Conservation (phyloP, 768 basidiomycete species). For the Leucocoprinus birnbaumii region DNA sequence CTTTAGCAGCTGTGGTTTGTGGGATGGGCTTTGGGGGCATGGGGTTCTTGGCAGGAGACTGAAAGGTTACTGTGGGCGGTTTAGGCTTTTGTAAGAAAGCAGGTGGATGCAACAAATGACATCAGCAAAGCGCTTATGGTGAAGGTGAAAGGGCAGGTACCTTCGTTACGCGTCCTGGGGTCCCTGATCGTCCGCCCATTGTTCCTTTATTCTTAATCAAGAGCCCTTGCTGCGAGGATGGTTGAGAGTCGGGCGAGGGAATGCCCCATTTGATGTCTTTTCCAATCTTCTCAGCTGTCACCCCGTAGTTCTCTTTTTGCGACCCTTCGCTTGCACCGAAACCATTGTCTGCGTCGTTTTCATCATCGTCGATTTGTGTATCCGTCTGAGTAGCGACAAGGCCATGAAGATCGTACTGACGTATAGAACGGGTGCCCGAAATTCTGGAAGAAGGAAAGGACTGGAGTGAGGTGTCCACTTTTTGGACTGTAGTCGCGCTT, state of each 20-base stretch:
- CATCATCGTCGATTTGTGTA: slow-evolving; percentile 34
- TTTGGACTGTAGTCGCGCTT: not conserved
- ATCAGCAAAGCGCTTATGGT: not conserved
- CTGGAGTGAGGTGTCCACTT: slow-evolving; percentile 37
- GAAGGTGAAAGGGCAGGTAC: not conserved
- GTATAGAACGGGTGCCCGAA: slow-evolving; percentile 25
- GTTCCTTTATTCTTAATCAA: not conserved
- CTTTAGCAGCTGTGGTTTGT: not conserved
- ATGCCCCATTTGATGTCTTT: slow-evolving; percentile 6
- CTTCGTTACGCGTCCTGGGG: slow-evolving; percentile 14
- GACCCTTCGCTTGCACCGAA: slow-evolving; percentile 31
- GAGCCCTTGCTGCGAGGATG: slow-evolving; percentile 19
- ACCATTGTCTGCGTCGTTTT: slow-evolving; percentile 21
- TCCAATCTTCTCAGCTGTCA: slow-evolving; percentile 1
- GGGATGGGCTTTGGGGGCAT: slow-evolving; percentile 1
- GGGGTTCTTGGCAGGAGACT: slow-evolving; percentile 16
- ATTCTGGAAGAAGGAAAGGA: slow-evolving; percentile 35
- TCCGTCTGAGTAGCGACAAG: slow-evolving; percentile 55
- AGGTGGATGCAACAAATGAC: not conserved
- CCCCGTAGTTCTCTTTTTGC: slow-evolving; percentile 50
- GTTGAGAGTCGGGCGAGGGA: slow-evolving; percentile 19
- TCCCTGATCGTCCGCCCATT: slow-evolving; percentile 13
- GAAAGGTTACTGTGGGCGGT: slow-evolving; percentile 18
- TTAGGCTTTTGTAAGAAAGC: slow-evolving; percentile 16
- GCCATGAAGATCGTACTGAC: slow-evolving; percentile 57